A percentile compares a stretch with the other conserved stretches of the same genome.
phyloP scores from a whole-genome alignment of 257 asterid species.

The Rubia yunnanensis region DNA sequence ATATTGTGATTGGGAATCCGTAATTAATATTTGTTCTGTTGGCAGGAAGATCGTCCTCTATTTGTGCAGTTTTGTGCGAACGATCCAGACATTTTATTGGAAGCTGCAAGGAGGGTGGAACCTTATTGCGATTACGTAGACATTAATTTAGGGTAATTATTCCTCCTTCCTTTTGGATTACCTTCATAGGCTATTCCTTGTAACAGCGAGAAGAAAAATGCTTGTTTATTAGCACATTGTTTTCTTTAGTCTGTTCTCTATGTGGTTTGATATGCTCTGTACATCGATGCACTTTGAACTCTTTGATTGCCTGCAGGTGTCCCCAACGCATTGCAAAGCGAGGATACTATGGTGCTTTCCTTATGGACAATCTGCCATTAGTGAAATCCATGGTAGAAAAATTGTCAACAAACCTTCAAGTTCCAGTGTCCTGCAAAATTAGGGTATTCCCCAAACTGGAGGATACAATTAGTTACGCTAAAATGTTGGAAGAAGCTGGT shows the following conservation, averaged over 20 bases:
- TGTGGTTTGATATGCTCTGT: neutral
- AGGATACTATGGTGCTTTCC: slow-evolving; percentile 93
- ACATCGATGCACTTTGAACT: neutral
- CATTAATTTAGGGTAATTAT: slow-evolving; percentile 77
- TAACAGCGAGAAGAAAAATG: neutral
- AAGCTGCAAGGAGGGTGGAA: slow-evolving; percentile 87
- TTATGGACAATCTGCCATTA: slow-evolving; percentile 92
- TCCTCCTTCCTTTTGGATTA: neutral
- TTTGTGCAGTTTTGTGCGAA: slow-evolving; percentile 98
- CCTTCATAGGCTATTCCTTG: slow-evolving; percentile 5
- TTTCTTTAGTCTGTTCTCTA: neutral
- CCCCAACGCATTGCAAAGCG: slow-evolving; percentile 92
- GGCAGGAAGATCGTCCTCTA: slow-evolving; percentile 88
- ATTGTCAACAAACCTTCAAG: slow-evolving; percentile 53
- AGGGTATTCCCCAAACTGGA: slow-evolving; percentile 71
- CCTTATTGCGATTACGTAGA: slow-evolving; percentile 82
- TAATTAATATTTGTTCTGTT: slow-evolving; percentile 6
- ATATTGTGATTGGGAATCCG: neutral
- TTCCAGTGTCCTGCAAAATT: slow-evolving; percentile 87
- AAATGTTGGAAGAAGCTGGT: slow-evolving; percentile 94
- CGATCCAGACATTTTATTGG: slow-evolving; percentile 74
- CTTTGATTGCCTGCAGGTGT: slow-evolving; percentile 40
- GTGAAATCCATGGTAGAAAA: slow-evolving; percentile 81
- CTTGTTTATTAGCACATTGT: neutral
- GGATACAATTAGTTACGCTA: slow-evolving; percentile 77